A percentile compares a stretch with the other conserved stretches of the same genome.
Conservation (phyloP, 2,329 filamentous ascomycete species). For the Sclerotinia sclerotiorum region DNA sequence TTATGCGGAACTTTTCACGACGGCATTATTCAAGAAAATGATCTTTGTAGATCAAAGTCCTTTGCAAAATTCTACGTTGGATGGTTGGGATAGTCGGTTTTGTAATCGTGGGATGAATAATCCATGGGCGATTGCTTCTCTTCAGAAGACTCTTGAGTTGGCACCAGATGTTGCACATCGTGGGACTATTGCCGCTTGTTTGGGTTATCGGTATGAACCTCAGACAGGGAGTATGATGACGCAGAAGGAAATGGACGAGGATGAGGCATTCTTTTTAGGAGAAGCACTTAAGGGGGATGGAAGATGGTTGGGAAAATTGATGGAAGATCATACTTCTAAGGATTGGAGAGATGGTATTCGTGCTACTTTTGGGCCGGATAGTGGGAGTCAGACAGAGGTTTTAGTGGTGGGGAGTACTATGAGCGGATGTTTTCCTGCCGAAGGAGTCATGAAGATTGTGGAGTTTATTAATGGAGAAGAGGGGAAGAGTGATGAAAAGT, state of each 20-base stretch:
- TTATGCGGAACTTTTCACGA: conserved; percentile 39
- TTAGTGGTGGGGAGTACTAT: conserved; percentile 38
- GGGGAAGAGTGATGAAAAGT: neutral
- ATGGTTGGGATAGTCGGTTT: conserved; percentile 35
- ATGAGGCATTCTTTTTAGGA: conserved; percentile 37
- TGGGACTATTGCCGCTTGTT: conserved; percentile 38
- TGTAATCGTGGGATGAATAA: conserved; percentile 40
- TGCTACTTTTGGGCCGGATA: conserved; percentile 31
- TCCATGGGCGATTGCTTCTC: conserved; percentile 31
- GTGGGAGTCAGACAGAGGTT: conserved; percentile 32
- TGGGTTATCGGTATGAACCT: conserved; percentile 35
- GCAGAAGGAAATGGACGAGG: conserved; percentile 15
- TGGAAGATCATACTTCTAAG: conserved; percentile 40
- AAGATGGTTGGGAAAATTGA: conserved; percentile 39
- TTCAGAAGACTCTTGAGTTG: conserved; percentile 35
- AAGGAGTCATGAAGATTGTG: conserved; percentile 38
- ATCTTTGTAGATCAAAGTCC: conserved; percentile 41
- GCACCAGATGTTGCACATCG: conserved; percentile 34
- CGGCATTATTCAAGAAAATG: conserved; percentile 33
- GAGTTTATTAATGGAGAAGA: conserved; percentile 33
- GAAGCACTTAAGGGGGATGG: conserved; percentile 37
- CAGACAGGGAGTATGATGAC: conserved; percentile 20
- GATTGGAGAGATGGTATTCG: conserved; percentile 39
- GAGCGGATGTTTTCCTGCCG: conserved; percentile 40
- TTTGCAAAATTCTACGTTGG: conserved; percentile 35